phyloP scores from a whole-genome alignment of 129 eudicot genomes.

The Heracleum sosnowskyi region DNA sequence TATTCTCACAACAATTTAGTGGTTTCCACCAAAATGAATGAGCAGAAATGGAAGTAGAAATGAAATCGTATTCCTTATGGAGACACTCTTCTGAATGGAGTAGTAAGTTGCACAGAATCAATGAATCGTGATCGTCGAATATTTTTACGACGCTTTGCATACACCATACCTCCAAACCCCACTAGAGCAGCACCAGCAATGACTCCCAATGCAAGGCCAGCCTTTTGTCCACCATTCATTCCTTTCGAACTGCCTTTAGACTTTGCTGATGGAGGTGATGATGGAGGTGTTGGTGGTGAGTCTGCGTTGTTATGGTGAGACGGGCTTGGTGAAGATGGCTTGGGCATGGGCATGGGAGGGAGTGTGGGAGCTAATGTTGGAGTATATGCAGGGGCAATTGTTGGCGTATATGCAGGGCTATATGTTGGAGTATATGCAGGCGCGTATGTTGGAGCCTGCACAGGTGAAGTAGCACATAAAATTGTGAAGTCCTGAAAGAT shows the following conservation, averaged over 20 bases:
- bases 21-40: neutral
- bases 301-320: neutral
- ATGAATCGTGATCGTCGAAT: conserved; percentile 22
- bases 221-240: conserved; percentile 42
- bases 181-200: conserved; percentile 33
- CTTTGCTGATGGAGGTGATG: conserved; percentile 1
- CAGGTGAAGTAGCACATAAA: neutral
- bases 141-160: conserved; percentile 40
- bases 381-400: conserved; percentile 7
- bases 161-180: conserved; percentile 34
- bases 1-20: neutral
- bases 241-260: conserved; percentile 20
- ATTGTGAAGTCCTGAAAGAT: neutral
- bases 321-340: conserved; percentile 13
- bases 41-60: neutral
- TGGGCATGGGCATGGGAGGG: neutral
- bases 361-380: neutral
- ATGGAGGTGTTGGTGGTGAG: neutral
- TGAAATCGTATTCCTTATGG: conserved; percentile 11
- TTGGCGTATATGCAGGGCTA: neutral
- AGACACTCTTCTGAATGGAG: conserved; percentile 19
- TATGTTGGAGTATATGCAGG: neutral
- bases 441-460: neutral
- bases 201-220: conserved; percentile 44
- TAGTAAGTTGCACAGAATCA: conserved; percentile 4